Conservation (phyloP, 2,329 filamentous ascomycete genomes). For the Monosporascus sp. region DNA sequence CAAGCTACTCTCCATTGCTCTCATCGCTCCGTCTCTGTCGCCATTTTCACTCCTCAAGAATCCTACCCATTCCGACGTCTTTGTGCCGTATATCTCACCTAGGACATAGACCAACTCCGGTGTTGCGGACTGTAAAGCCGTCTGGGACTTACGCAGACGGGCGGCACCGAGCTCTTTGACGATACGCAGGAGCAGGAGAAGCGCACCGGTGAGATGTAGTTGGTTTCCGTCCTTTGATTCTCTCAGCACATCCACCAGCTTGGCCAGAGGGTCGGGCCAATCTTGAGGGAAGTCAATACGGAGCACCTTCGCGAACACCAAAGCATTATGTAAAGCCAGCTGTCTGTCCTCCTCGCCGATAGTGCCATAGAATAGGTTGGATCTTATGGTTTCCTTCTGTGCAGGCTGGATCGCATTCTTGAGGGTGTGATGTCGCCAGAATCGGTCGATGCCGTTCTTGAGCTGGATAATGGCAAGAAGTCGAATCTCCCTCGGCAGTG, state of each 20-base stretch:
- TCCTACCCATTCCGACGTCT: slow-evolving; percentile 62
- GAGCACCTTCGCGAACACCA: slow-evolving; percentile 82
- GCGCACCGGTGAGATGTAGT: slow-evolving; percentile 62
- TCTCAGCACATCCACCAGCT: slow-evolving; percentile 61
- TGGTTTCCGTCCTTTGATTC: slow-evolving; percentile 51
- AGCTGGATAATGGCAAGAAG: slow-evolving; percentile 90
- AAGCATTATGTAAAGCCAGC: slow-evolving; percentile 80
- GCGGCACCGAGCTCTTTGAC: slow-evolving; percentile 88
- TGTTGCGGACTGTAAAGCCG: slow-evolving; percentile 69
- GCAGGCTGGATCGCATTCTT: slow-evolving; percentile 64
- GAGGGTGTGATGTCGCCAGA: slow-evolving; percentile 67
- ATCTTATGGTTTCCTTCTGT: slow-evolving; percentile 73
- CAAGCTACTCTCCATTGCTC: slow-evolving; percentile 71
- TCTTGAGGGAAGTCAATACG: slow-evolving; percentile 84
- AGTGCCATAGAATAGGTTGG: slow-evolving; percentile 68
- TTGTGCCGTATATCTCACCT: slow-evolving; percentile 70
- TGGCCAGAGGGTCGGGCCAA: slow-evolving; percentile 63
- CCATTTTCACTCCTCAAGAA: slow-evolving; percentile 53
- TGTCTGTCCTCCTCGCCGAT: slow-evolving; percentile 69
- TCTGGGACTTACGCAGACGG: slow-evolving; percentile 67
- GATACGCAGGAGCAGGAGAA: slow-evolving; percentile 76
- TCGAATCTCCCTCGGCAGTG: slow-evolving; percentile 69
- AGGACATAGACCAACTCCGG: slow-evolving; percentile 81
- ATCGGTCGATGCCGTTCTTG: slow-evolving; percentile 93
- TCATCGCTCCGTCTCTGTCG: slow-evolving; percentile 52